Base-by-base conservation (phyloP, 2,329 filamentous ascomycete species). In the Alternaria dauci region DNA sequence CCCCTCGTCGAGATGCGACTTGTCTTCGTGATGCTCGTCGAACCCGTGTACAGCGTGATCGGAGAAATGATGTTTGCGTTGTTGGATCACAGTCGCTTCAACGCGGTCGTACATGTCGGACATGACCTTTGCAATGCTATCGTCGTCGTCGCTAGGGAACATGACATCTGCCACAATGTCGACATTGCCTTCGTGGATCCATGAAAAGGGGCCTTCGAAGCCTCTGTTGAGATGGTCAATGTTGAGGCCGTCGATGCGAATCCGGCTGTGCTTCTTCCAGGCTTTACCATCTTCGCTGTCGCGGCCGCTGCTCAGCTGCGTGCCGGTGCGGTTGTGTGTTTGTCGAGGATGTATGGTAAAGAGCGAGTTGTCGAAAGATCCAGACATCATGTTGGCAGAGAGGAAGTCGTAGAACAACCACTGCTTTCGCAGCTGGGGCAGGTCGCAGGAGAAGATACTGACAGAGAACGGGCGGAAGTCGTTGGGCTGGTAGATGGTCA, bases 341-440 rank as follows among this genome's bases (percentile, higher is more conserved):
- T 98, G 95, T 18, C 93, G 88, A 5, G 94, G 95, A 77, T 99
- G 95, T 47, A 99, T 97, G 0, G 94, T 98, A 78, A 99, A 99
- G 3, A 99, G 85, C 0, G 95, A 98, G 56, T 95, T 93, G 74
- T 99, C 95, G 70, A 92, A 97, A 0, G 93, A 95, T 2, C 95
- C 95, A 12, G 93, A 97, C 88, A 98, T 96, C 78, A 95, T 94
- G 74, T 92, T 97, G 18, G 95, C 95, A 0, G 92, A 95, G 28
- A 99, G 81, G 69, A 99, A 96, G 78, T 99, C 95, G 81, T 99
- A 99, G 78, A 98, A 97, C 0, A 99, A 85, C 91, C 93, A 99
- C 73, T 96, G 94, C 75, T 97, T 98, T 53, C 95, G 88, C 47
- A 99, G 82, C 71, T 95, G 91, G 1, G 95, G 94, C 39, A 99